A percentile compares a stretch with the other conserved stretches of the same genome.
phyloP scores from a whole-genome alignment of 1,284 basidiomycete species.

The Leccinum fuscescens region DNA sequence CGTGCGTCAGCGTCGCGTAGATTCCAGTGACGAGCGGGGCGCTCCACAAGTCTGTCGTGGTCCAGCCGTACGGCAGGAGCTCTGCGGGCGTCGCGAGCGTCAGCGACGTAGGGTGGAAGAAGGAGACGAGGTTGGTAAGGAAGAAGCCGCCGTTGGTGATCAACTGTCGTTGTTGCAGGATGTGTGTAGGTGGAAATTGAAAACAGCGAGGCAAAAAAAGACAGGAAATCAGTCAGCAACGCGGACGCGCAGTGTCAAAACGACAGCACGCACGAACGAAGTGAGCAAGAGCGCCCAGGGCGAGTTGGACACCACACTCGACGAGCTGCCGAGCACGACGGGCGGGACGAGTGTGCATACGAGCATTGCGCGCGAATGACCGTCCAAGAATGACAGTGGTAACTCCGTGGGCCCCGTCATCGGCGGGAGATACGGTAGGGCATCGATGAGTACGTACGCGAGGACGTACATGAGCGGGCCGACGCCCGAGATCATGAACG shows the following conservation, averaged over 20 bases:
- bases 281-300: slow-evolving; percentile 71
- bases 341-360: slow-evolving; percentile 70
- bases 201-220: neutral
- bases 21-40: slow-evolving; percentile 67
- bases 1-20: slow-evolving; percentile 73
- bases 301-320: slow-evolving; percentile 50
- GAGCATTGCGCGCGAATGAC: slow-evolving; percentile 66
- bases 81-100: slow-evolving; percentile 66
- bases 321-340: slow-evolving; percentile 51
- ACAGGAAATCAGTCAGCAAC: neutral
- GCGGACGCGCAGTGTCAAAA: neutral
- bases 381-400: slow-evolving; percentile 64
- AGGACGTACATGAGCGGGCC: slow-evolving; percentile 54
- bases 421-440: slow-evolving; percentile 50
- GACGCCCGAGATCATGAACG: slow-evolving; percentile 67
- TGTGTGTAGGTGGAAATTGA: neutral
- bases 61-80: slow-evolving; percentile 72
- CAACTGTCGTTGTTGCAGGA: slow-evolving; percentile 40
- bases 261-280: slow-evolving; percentile 52
- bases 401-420: slow-evolving; percentile 55
- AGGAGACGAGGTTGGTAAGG: slow-evolving; percentile 63
- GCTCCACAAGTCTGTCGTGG: slow-evolving; percentile 71
- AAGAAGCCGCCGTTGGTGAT: slow-evolving; percentile 75
- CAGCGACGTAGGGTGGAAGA: slow-evolving; percentile 64
- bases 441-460: slow-evolving; percentile 58